These are phyloP conservation scores for Xylariales sp. DNA, from an alignment of 2,329 filamentous ascomycete genomes.

Conservation along the genomic window DNA sequence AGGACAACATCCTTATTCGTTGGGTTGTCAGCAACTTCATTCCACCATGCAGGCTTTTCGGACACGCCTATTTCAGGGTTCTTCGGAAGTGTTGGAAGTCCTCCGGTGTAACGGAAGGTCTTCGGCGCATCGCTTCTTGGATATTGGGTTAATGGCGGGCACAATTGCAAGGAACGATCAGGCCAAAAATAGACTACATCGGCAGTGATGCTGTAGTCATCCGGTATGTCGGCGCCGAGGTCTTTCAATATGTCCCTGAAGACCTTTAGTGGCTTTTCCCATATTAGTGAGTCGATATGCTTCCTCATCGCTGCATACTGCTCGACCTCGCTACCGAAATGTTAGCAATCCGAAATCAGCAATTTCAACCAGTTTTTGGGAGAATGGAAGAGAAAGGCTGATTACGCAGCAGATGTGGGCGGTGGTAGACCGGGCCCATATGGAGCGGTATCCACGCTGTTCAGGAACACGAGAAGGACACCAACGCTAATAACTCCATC, in stretches of 20 bases:
- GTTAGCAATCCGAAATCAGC: neutral
- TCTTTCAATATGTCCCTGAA: constrained; percentile 1
- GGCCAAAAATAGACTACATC: constrained; percentile 6
- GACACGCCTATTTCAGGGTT: neutral
- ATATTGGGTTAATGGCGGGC: constrained; percentile 5
- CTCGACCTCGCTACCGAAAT: constrained; percentile 1
- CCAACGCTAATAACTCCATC: constrained; percentile 7
- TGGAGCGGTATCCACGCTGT: constrained; percentile 6
- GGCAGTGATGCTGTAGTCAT: neutral
- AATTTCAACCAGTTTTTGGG: neutral
- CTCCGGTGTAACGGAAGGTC: constrained; percentile 1
- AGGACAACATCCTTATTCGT: constrained; percentile 26
- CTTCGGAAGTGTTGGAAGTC: neutral
- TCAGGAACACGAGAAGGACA: constrained; percentile 4
- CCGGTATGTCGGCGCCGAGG: neutral
- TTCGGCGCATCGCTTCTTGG: constrained; percentile 10
- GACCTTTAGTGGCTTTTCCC: neutral
- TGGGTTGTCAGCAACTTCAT: constrained; percentile 3
- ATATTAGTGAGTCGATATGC: neutral
- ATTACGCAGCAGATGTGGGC: constrained; percentile 6
- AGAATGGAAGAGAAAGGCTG: neutral
- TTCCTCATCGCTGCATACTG: constrained; percentile 8
- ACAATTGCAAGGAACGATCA: constrained; percentile 11
- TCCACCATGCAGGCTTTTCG: constrained; percentile 5
- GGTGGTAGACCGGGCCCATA: constrained; percentile 5